A percentile compares a stretch with the other conserved stretches of the same genome.
Conservation (phyloP, 2,329 filamentous ascomycete species). For the Hypoxylon sp. region DNA sequence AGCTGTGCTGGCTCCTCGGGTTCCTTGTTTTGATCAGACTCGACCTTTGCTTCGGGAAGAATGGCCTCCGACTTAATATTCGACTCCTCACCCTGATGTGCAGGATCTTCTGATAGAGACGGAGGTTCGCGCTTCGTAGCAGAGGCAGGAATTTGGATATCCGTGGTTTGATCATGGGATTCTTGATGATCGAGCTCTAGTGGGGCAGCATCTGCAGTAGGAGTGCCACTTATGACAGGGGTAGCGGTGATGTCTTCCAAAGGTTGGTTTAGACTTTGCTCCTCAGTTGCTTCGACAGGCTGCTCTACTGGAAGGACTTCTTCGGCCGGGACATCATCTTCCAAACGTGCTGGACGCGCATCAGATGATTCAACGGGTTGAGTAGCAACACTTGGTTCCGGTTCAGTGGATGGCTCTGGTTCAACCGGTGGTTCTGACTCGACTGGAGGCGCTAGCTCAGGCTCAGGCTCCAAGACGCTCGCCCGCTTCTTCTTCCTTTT, state of each 20-base stretch:
- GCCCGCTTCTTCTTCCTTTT: slow-evolving; percentile 45
- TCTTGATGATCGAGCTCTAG: slow-evolving; percentile 4
- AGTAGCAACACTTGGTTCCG: slow-evolving; percentile 27
- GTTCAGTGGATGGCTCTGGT: slow-evolving; percentile 28
- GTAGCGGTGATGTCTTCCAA: slow-evolving; percentile 3
- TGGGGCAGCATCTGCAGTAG: slow-evolving; percentile 1
- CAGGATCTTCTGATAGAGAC: slow-evolving; percentile 25
- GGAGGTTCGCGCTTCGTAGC: slow-evolving; percentile 20
- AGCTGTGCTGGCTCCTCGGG: neutral
- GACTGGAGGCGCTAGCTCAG: neutral
- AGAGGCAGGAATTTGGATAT: neutral
- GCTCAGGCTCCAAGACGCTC: slow-evolving; percentile 15
- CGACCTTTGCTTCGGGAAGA: neutral
- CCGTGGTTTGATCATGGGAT: slow-evolving; percentile 7
- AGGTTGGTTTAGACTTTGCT: slow-evolving; percentile 8
- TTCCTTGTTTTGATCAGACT: neutral
- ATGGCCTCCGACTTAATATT: neutral
- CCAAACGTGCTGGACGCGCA: neutral
- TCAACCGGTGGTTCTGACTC: slow-evolving; percentile 10
- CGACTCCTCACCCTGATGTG: slow-evolving; percentile 22
- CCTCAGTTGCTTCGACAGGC: slow-evolving; percentile 11
- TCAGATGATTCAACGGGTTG: slow-evolving; percentile 2
- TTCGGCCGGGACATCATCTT: slow-evolving; percentile 5
- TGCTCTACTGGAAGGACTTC: slow-evolving; percentile 4
- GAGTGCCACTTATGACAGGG: slow-evolving; percentile 7